A percentile compares a stretch with the other conserved stretches of the same genome.
These are phyloP conservation scores for Aspergillus udagawae DNA, from an alignment of 2,329 filamentous ascomycete species.

Conservation along the genomic window DNA sequence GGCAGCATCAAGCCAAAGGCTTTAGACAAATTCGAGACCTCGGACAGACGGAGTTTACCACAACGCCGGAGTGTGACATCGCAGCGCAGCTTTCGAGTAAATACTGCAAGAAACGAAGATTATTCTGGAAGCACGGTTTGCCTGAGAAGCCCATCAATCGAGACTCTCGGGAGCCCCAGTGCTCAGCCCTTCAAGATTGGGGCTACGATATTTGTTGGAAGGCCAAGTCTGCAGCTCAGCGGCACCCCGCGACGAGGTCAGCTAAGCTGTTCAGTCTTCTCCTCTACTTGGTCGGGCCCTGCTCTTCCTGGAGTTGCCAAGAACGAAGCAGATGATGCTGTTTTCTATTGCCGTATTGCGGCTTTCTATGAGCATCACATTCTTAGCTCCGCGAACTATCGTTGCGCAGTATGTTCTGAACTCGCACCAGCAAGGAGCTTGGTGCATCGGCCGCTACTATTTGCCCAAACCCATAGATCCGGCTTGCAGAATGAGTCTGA, in stretches of 20 bases:
- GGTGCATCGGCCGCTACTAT: slow-evolving; percentile 18
- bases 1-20: neutral
- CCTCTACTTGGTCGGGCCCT: slow-evolving; percentile 15
- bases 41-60: neutral
- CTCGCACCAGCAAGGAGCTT: slow-evolving; percentile 10
- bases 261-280: slow-evolving; percentile 15
- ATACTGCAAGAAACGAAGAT: neutral
- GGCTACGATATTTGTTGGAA: slow-evolving; percentile 13
- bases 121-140: neutral
- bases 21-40: neutral
- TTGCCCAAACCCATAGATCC: slow-evolving; percentile 6
- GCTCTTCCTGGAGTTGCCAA: slow-evolving; percentile 2
- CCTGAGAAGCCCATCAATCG: neutral
- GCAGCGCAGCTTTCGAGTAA: neutral
- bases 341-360: slow-evolving; percentile 14
- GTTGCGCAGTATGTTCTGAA: slow-evolving; percentile 18
- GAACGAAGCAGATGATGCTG: slow-evolving; percentile 7
- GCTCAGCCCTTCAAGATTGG: slow-evolving; percentile 4
- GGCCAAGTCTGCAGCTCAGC: slow-evolving; percentile 11
- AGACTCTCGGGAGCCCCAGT: neutral
- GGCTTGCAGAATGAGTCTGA: neutral
- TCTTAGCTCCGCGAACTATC: slow-evolving; percentile 14
- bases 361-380: slow-evolving; percentile 16
- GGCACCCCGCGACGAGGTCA: slow-evolving; percentile 5
- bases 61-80: neutral